These are phyloP conservation scores for Irpex sp. DNA, from an alignment of 1,284 basidiomycete genomes.

Conservation along the genomic window DNA sequence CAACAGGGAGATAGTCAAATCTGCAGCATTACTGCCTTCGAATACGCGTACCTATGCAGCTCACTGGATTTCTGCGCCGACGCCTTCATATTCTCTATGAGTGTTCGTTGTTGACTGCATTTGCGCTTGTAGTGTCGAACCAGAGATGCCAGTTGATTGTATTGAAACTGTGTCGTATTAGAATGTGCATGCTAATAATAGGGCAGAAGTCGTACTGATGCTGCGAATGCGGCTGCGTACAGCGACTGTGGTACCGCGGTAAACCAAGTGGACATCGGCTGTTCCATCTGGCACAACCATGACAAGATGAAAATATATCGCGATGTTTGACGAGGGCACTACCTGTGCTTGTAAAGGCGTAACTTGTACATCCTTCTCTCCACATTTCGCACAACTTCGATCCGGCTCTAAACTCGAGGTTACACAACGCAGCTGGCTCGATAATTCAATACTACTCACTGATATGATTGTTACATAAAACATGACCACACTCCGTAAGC, in stretches of 20 bases:
- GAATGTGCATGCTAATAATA: slow-evolving; percentile 30
- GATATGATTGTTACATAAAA: slow-evolving; percentile 77
- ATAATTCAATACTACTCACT: slow-evolving; percentile 42
- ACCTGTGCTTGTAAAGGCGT: slow-evolving; percentile 72
- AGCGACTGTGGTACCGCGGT: slow-evolving; percentile 54
- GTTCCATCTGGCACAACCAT: slow-evolving; percentile 51
- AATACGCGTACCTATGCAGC: slow-evolving; percentile 48
- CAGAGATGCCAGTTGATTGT: slow-evolving; percentile 66
- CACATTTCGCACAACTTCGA: slow-evolving; percentile 68
- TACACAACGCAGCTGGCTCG: not conserved
- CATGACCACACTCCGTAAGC: slow-evolving; percentile 81
- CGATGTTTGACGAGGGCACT: slow-evolving; percentile 2
- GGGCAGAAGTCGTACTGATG: slow-evolving; percentile 45
- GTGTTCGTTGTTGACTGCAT: slow-evolving; percentile 46
- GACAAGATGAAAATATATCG: too few relatives aligned
- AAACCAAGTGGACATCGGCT: slow-evolving; percentile 80
- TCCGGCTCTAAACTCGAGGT: slow-evolving; percentile 46
- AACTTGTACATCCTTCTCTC: slow-evolving; percentile 57
- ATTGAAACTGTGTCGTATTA: slow-evolving; percentile 62
- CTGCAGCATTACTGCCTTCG: slow-evolving; percentile 1
- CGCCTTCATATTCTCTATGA: slow-evolving; percentile 43
- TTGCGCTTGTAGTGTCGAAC: slow-evolving; percentile 57
- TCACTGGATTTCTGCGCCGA: slow-evolving; percentile 39
- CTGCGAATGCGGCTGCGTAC: slow-evolving; percentile 59
- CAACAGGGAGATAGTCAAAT: not conserved